A percentile compares a stretch with the other conserved stretches of the same genome.
Evolutionary conservation across 2,329 filamentous ascomycete species (phyloP).

Genomic region (Parascedosporium putredinis): DNA sequence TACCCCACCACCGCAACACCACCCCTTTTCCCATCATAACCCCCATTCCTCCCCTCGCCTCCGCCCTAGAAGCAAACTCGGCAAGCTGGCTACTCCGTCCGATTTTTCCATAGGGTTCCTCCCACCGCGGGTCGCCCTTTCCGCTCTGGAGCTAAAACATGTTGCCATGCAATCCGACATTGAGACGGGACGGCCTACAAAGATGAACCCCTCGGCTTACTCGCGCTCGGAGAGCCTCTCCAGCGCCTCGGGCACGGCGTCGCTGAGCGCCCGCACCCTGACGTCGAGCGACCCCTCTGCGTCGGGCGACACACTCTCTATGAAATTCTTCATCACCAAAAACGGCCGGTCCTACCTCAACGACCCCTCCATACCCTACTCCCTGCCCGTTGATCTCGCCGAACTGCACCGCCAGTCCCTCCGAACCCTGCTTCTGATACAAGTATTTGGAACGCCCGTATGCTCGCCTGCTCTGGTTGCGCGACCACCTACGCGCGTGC

Average conservation of each 20-base stretch:
- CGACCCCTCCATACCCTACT: conserved; percentile 63
- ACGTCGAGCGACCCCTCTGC: conserved; percentile 34
- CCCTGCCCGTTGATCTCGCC: conserved; percentile 76
- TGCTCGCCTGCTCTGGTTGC: conserved; percentile 58
- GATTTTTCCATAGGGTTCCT: background rate
- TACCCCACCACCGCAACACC: background rate
- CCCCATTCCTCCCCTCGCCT: background rate
- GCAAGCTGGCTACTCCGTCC: background rate
- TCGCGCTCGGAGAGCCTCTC: conserved; percentile 35
- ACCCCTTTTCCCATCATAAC: background rate
- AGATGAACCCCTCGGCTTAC: conserved; percentile 19
- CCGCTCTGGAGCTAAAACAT: background rate
- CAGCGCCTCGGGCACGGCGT: conserved; percentile 30
- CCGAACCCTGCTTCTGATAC: conserved; percentile 68
- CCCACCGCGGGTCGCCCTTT: background rate
- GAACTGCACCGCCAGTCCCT: conserved; percentile 84
- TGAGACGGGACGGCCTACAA: conserved; percentile 18
- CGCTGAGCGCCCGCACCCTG: conserved; percentile 34
- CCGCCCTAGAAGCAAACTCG: background rate
- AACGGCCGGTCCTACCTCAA: conserved; percentile 77
- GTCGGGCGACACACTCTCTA: conserved; percentile 28
- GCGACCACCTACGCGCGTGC: conserved; percentile 62
- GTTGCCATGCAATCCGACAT: conserved; percentile 20
- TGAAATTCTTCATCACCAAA: conserved; percentile 54
- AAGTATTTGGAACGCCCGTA: conserved; percentile 70